Conservation (phyloP, 1,139 yeast species). For the Blastobotrys malaysiensis region DNA sequence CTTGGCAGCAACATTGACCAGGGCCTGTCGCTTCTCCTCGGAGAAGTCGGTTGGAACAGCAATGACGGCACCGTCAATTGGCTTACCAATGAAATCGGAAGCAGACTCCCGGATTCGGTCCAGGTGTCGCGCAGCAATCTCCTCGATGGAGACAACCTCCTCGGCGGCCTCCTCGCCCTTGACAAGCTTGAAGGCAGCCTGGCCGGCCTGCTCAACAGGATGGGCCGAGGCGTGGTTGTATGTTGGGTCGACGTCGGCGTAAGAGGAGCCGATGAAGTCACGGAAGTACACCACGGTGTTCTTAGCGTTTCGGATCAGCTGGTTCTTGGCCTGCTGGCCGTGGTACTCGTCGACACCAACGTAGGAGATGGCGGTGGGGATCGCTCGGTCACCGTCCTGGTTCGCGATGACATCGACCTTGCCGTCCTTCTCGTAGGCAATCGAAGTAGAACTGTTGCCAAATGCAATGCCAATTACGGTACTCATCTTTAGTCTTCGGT, state of each 20-base stretch:
- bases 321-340: slow-evolving; percentile 93
- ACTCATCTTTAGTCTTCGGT: slow-evolving; percentile 6
- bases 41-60: slow-evolving; percentile 89
- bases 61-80: slow-evolving; percentile 76
- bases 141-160: slow-evolving; percentile 58
- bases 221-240: slow-evolving; percentile 61
- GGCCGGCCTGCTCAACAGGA: slow-evolving; percentile 66
- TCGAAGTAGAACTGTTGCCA: slow-evolving; percentile 94
- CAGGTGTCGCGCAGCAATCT: slow-evolving; percentile 80
- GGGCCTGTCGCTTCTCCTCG: slow-evolving; percentile 62
- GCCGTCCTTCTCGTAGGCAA: slow-evolving; percentile 89
- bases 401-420: slow-evolving; percentile 96
- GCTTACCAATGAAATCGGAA: slow-evolving; percentile 81
- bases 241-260: slow-evolving; percentile 62
- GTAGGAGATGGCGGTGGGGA: slow-evolving; percentile 88
- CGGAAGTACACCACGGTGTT: slow-evolving; percentile 90
- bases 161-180: slow-evolving; percentile 39
- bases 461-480: slow-evolving; percentile 91
- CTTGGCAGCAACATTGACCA: slow-evolving; percentile 55
- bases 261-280: slow-evolving; percentile 79
- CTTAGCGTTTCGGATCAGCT: slow-evolving; percentile 81
- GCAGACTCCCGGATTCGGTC: slow-evolving; percentile 82
- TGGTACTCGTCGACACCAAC: slow-evolving; percentile 95
- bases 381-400: slow-evolving; percentile 98
- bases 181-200: slow-evolving; percentile 59